Evolutionary conservation across 768 basidiomycete genomes (phyloP), one percentile per base, ranked within the genome.

Genomic region (Daedaleopsis sinensis): DNA sequence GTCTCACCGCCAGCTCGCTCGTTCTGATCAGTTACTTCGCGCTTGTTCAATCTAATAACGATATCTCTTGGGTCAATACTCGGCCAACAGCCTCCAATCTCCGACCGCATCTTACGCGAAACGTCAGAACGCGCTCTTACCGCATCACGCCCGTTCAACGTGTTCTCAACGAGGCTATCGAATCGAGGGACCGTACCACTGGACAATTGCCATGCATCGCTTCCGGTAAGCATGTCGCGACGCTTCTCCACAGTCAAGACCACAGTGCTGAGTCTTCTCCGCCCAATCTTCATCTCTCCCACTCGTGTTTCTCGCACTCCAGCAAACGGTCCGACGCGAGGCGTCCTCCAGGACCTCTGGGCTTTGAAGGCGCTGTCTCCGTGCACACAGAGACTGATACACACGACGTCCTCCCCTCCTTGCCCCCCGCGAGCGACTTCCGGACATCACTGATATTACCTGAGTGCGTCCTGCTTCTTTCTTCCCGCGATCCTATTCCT

Each of bases 401-500:
- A 46, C 76, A 75, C 61, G 78, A 78, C 48, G 65, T 71, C 51
- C 76, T 86, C 2, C 84, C 83, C 52, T 79, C 82, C 65, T 80
- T 94, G 18, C 88, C 90, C 55, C 82, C 88, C 10, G 77, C 80
- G 47, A 85, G 83, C 78, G 86, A 92, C 74, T 94, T 94, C 78
- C 89, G 93, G 69, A 92, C 93, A 35, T 93, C 91, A 61, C 82
- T 89, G 71, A 93, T 94, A 68, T 76, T 94, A 52, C 91, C 91
- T 72, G 90, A 89, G 93, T 94, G 76, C 78, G 90, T 79, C 65
- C 47, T 52, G 37, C 39, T 43, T 68, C 68, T 52, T 66, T 46
- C 43, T 59, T 63, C 56, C 51, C 59, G 52, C 61, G 46, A 59
- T 58, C 43, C 51, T 63, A 51, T 59, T 42, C 39, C 46, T 44